Evolutionary conservation across 2,329 filamentous ascomycete genomes (phyloP).

Genomic region (Aspergillus awamori): DNA sequence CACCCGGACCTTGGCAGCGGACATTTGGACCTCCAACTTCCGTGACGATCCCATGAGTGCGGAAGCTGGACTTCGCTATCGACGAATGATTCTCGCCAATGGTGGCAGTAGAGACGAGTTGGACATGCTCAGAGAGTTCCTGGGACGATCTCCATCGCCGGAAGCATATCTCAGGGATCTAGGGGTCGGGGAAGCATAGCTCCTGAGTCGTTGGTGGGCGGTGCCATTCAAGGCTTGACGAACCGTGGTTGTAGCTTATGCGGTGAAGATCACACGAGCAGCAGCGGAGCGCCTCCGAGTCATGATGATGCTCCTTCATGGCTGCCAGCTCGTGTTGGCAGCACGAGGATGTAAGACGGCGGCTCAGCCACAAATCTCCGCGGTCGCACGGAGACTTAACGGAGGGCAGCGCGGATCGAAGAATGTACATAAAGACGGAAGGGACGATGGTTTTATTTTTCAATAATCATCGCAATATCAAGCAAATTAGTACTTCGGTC

Average conservation of each 20-base stretch:
- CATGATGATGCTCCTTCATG: too few species aligned
- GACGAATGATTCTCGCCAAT: neutral
- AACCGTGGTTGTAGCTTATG: too few species aligned
- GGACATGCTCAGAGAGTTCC: neutral
- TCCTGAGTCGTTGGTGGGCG: too few species aligned
- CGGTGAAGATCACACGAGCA: too few species aligned
- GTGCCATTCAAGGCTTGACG: too few species aligned
- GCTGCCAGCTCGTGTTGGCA: too few species aligned
- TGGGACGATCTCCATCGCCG: neutral
- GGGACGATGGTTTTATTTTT: neutral
- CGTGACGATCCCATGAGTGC: constrained; percentile 1
- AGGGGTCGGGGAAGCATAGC: neutral
- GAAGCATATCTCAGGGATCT: neutral
- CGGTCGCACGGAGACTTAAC: neutral
- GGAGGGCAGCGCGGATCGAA: neutral
- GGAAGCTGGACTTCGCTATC: neutral
- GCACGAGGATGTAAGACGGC: neutral
- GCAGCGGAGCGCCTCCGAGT: too few species aligned
- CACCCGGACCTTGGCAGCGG: constrained; percentile 1
- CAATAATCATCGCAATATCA: neutral
- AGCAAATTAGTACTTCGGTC: neutral
- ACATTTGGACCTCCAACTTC: constrained; percentile 1
- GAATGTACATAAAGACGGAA: neutral
- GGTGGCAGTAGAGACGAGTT: constrained; percentile 3
- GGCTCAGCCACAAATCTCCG: neutral